Evolutionary conservation across 2,329 filamentous ascomycete species (phyloP).

Genomic region (Cadophora malorum): DNA sequence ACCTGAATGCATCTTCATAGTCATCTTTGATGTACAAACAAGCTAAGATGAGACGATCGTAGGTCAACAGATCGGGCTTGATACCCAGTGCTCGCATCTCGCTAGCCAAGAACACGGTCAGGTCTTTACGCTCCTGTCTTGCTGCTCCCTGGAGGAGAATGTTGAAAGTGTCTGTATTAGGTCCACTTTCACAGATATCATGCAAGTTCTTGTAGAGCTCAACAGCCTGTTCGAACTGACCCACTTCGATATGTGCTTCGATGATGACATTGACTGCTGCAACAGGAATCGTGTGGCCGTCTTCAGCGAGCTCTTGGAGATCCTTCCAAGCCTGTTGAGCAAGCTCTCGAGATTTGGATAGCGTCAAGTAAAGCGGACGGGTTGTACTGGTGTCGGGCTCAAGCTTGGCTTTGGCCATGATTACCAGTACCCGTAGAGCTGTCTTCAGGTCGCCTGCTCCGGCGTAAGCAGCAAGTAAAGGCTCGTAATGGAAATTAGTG

Average conservation of each 20-base stretch:
- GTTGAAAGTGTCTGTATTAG: conserved; percentile 65
- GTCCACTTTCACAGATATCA: conserved; percentile 53
- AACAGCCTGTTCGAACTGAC: conserved; percentile 57
- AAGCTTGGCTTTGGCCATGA: conserved; percentile 72
- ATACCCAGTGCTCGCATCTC: conserved; percentile 65
- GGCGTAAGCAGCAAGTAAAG: conserved; percentile 75
- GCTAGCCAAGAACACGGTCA: conserved; percentile 65
- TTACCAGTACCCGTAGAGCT: conserved; percentile 72
- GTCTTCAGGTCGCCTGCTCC: conserved; percentile 64
- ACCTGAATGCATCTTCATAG: conserved; percentile 55
- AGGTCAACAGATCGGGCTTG: conserved; percentile 62
- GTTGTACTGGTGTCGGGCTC: conserved; percentile 65
- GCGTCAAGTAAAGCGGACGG: conserved; percentile 62
- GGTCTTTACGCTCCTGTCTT: conserved; percentile 52
- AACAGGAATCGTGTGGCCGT: conserved; percentile 57
- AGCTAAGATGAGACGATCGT: conserved; percentile 65
- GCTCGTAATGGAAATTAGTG: conserved; percentile 76
- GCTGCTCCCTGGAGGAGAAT: conserved; percentile 55
- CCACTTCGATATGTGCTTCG: conserved; percentile 46
- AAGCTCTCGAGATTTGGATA: conserved; percentile 56
- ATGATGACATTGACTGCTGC: conserved; percentile 54
- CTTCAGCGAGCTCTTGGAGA: conserved; percentile 60
- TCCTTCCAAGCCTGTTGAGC: conserved; percentile 57
- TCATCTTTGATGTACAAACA: conserved; percentile 53
- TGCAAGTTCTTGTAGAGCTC: conserved; percentile 67